Percentiles rank a stretch among this genome's conserved stretches.
Conservation (phyloP, 2,329 filamentous ascomycete genomes). For the Alternaria sp. region DNA sequence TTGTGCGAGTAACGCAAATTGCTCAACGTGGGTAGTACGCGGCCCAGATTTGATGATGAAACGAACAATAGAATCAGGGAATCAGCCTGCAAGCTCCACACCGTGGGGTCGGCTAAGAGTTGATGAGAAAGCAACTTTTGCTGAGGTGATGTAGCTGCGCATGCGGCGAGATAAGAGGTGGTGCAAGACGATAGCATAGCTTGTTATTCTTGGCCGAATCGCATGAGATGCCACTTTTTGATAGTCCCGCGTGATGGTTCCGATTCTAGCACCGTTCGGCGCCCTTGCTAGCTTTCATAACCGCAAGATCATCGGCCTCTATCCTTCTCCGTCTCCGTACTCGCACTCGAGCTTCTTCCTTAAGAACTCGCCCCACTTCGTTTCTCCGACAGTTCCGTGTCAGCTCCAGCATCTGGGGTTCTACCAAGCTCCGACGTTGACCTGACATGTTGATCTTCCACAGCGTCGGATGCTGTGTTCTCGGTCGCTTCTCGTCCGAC, state of each 20-base stretch:
- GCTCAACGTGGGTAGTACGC: background rate
- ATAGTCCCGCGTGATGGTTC: background rate
- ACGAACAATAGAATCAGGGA: background rate
- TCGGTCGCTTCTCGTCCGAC: background rate
- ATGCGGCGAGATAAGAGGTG: constrained; percentile 1
- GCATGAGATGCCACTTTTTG: background rate
- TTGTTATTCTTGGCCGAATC: constrained; percentile 5
- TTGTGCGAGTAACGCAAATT: constrained; percentile 11
- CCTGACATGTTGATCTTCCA: constrained; percentile 9
- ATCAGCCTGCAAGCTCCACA: constrained; percentile 3
- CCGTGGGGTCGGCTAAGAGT: background rate
- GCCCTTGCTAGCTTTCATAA: constrained; percentile 10
- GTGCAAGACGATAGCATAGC: background rate
- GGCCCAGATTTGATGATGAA: constrained; percentile 5
- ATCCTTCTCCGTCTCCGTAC: background rate
- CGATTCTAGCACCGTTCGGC: background rate
- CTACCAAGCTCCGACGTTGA: background rate
- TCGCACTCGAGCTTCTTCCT: background rate
- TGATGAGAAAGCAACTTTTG: background rate
- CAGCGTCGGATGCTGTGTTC: background rate
- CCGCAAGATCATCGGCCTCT: background rate
- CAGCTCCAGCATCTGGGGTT: constrained; percentile 7
- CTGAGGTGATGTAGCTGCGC: background rate
- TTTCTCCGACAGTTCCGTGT: constrained; percentile 10
- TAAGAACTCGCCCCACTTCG: background rate